Evolutionary conservation across 1,284 basidiomycete species (phyloP), one percentile per base, ranked within the genome.

Genomic region (Fereydounia khargensis): DNA sequence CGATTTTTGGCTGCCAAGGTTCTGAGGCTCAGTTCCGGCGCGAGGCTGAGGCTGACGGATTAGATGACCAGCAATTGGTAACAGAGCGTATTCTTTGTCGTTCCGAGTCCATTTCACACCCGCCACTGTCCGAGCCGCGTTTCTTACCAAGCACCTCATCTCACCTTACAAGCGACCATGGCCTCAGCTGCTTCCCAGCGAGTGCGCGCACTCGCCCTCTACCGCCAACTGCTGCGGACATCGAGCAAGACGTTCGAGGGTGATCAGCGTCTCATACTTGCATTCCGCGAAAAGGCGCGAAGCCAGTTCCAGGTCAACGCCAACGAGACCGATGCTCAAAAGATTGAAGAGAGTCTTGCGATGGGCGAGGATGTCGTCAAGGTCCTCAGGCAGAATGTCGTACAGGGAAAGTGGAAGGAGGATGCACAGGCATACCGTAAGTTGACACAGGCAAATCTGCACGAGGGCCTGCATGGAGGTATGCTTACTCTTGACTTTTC

Each of bases 301-400:
- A 46, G 52, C 19, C 49, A 54, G 16, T 70, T 72, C 45, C 27
- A 43, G 22, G 37, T 39, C 14, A 65, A 57, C n/a, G 44, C 50
- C 3, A 30, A 53, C 28, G 64, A 73, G 31, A 46, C 42, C 6
- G 68, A 67, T 25, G 35, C 62, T 9, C 37, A 42, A 34, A 65
- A 63, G 42, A 63, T 68, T 28, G 63, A 73, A 20, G 57, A 70
- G 38, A 55, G 50, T 9, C 50, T 74, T 39, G 52, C 59, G 28
- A 64, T 65, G 65, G 67, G 65, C 42, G 51, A 69, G 21, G 71
- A 74, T 42, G 56, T 73, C 20, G 52, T 65, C 33, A 46, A 49
- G 7, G 45, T 73, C 17, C 57, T 74, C 11, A 52, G 62, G 21
- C 59, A 53, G 45, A 74, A 74, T 39, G 73, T 74, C 13, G 73